Evolutionary conservation across 2,329 filamentous ascomycete species (phyloP).

Genomic region (Fusarium vanettenii): DNA sequence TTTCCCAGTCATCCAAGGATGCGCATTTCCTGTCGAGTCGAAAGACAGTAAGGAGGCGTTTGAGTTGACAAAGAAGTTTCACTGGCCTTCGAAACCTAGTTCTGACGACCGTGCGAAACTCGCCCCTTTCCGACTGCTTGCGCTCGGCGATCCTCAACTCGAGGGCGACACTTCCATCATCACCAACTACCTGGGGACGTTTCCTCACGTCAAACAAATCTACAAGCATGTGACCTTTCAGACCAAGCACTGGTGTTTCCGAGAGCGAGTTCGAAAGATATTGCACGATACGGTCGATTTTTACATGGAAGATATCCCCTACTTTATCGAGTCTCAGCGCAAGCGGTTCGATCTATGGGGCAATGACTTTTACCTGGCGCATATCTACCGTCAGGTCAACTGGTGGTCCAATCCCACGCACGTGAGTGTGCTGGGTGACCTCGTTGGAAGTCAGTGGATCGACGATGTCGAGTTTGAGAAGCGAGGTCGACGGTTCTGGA

Average conservation of each 20-base stretch:
- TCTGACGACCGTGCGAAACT: constrained; percentile 40
- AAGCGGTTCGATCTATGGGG: constrained; percentile 91
- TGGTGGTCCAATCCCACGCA: constrained; percentile 92
- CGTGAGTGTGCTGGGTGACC: constrained; percentile 87
- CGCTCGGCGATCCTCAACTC: constrained; percentile 91
- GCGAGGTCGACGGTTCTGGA: constrained; percentile 82
- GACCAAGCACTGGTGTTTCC: constrained; percentile 57
- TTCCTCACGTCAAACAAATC: constrained; percentile 64
- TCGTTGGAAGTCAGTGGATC: constrained; percentile 97
- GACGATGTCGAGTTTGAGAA: constrained; percentile 83
- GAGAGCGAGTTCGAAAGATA: constrained; percentile 63
- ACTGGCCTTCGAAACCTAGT: constrained; percentile 51
- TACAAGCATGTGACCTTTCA: constrained; percentile 61
- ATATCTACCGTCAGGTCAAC: constrained; percentile 85
- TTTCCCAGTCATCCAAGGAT: constrained; percentile 84
- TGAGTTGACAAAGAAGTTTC: constrained; percentile 52
- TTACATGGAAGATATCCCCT: constrained; percentile 74
- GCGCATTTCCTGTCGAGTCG: constrained; percentile 77
- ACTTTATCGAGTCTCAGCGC: constrained; percentile 72
- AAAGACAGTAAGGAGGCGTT: constrained; percentile 49
- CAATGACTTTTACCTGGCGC: constrained; percentile 94
- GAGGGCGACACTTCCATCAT: constrained; percentile 91
- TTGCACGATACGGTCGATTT: constrained; percentile 72
- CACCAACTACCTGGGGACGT: constrained; percentile 61
- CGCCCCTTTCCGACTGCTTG: constrained; percentile 87